These are phyloP conservation scores for Fusarium sp. DNA, from an alignment of 2,329 filamentous ascomycete species.

Conservation along the genomic window DNA sequence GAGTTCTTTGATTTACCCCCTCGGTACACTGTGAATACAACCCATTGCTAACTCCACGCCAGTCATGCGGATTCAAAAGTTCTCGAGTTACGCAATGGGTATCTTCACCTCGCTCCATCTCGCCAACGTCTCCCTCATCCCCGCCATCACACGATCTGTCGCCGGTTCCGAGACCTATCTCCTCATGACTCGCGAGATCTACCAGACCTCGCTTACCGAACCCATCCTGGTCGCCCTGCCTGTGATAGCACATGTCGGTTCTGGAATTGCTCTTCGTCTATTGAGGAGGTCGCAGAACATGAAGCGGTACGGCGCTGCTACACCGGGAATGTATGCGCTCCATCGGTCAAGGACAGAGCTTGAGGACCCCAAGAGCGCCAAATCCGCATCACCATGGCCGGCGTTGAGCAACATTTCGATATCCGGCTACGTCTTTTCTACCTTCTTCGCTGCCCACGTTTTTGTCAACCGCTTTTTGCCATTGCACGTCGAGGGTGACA, in stretches of 20 bases:
- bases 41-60: constrained; percentile 7
- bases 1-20: constrained; percentile 47
- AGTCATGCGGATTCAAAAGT: constrained; percentile 77
- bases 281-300: constrained; percentile 79
- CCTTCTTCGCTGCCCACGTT: constrained; percentile 77
- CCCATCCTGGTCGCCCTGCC: constrained; percentile 83
- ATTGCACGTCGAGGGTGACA: constrained; percentile 81
- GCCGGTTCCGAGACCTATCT: constrained; percentile 85
- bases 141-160: constrained; percentile 78
- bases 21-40: not conserved
- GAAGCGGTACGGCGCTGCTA: constrained; percentile 79
- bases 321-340: constrained; percentile 61
- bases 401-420: constrained; percentile 75
- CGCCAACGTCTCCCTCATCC: constrained; percentile 84
- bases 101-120: constrained; percentile 83
- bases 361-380: constrained; percentile 34
- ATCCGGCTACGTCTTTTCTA: constrained; percentile 77
- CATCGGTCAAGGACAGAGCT: constrained; percentile 48
- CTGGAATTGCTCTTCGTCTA: constrained; percentile 81
- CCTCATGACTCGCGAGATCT: constrained; percentile 90
- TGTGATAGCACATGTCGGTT: constrained; percentile 78
- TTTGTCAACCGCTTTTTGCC: constrained; percentile 83
- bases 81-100: constrained; percentile 87
- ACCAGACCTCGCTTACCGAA: constrained; percentile 86
- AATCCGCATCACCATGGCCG: constrained; percentile 69